Evolutionary conservation across 2,329 filamentous ascomycete species (phyloP), one percentile per base, ranked within the genome.

Genomic region (Fusarium staphyleae): DNA sequence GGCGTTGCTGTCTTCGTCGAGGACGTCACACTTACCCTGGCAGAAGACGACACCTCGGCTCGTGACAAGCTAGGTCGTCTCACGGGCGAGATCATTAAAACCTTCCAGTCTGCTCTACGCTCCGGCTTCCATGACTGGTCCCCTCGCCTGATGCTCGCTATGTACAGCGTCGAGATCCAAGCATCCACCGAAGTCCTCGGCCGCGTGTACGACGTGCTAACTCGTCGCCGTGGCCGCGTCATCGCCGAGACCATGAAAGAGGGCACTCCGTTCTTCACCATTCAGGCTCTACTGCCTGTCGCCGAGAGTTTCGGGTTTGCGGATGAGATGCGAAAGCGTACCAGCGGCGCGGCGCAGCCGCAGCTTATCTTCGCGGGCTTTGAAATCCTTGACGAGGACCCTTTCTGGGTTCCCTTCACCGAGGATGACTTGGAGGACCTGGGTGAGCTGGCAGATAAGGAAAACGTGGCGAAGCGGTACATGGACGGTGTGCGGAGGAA

Each of bases 151-250:
- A 86, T 98, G 77, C 85, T 99, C 36, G 95, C 95, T 44, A 98
- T 98, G 91, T 99, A 99, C 78, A 91, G 86, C 48, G 96, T 93
- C 72, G 95, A 98, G 72, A 98, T 99, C 68, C 95, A 98, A 81
- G 92, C 93, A 24, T 93, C 90, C 16, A 93, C 93, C 67, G 95
- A 98, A 74, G 95, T 98, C 34, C 86, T 99, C 5, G 95, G 95
- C 16, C 88, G 91, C 24, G 95, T 98, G 28, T 99, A 99, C 79
- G 91, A 90, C 63, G 93, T 98, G n/a, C 87, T 99, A n/a, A 97
- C 93, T 26, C 88, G 93, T 1, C 90, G 95, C 5, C 88, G 93
- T 28, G 95, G 95, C 19, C 88, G 88, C 30, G 96, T 99, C 46
- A 85, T 96, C 16, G 89, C 89, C 9, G 95, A 99, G 75, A 86